Conservation (phyloP, 1,284 basidiomycete genomes). For the Cystobasidium sp. region DNA sequence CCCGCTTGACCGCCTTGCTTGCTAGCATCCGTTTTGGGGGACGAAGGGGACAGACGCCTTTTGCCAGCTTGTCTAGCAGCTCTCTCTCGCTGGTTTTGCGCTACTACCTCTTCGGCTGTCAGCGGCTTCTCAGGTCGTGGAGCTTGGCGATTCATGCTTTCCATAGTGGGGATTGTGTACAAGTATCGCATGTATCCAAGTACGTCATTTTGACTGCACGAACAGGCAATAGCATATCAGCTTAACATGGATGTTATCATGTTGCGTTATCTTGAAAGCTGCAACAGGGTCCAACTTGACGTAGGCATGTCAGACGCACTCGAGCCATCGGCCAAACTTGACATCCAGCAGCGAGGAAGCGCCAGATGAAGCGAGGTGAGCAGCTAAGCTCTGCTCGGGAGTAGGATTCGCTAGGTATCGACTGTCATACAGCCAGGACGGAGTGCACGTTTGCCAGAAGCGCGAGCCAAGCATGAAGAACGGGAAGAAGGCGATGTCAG, state of each 20-base stretch:
- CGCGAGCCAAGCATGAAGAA: neutral
- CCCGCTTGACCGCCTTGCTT: neutral
- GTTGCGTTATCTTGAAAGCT: neutral
- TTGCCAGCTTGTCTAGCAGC: constrained; percentile 14
- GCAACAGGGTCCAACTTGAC: neutral
- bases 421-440: neutral
- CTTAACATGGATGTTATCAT: neutral
- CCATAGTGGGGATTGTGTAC: constrained; percentile 29
- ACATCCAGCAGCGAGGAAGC: constrained; percentile 42
- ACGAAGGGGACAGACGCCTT: constrained; percentile 6
- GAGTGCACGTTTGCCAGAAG: neutral
- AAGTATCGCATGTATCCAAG: constrained; percentile 38
- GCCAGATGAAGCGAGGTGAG: constrained; percentile 44
- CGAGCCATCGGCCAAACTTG: constrained; percentile 43
- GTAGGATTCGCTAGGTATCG: constrained; percentile 29
- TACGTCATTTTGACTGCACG: constrained; percentile 8
- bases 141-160: constrained; percentile 28
- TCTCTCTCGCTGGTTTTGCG: constrained; percentile 26
- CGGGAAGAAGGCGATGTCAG: constrained; percentile 2
- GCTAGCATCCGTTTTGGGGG: neutral
- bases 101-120: constrained; percentile 27
- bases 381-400: constrained; percentile 32
- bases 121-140: constrained; percentile 9
- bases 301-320: constrained; percentile 17
- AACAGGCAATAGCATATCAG: neutral